A percentile compares a stretch with the other conserved stretches of the same genome.
Evolutionary conservation across 139 green algal genomes (phyloP).

Genomic region (Haematococcus sp.): DNA sequence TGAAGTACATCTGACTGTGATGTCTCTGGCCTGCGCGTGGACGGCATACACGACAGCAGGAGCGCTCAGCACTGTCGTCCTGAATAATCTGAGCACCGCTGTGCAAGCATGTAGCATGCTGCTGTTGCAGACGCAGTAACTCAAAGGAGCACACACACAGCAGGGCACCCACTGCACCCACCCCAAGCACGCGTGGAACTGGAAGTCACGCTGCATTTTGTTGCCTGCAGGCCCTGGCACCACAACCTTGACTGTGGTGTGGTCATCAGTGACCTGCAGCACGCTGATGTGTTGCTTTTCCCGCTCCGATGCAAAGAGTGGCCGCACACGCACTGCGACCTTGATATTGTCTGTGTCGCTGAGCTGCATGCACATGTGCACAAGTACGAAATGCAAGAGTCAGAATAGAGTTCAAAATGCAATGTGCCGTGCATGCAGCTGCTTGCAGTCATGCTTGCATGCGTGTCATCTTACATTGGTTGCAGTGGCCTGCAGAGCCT

Average conservation of each 20-base stretch:
- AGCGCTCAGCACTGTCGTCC: too few relatives aligned
- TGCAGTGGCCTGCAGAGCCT: too few relatives aligned
- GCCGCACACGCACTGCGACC: conserved; percentile 62
- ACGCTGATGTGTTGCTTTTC: conserved; percentile 34
- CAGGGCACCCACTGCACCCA: neutral
- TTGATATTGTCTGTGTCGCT: conserved; percentile 63
- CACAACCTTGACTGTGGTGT: conserved; percentile 50
- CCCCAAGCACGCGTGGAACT: conserved; percentile 68
- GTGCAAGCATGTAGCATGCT: neutral
- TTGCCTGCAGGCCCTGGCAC: conserved; percentile 50
- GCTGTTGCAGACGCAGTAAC: too few relatives aligned
- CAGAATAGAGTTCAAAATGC: too few relatives aligned
- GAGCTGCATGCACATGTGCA: conserved; percentile 22
- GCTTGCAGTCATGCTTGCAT: too few relatives aligned
- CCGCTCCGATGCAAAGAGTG: conserved; percentile 40
- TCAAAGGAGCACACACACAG: too few relatives aligned
- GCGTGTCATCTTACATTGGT: too few relatives aligned
- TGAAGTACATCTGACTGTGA: conserved; percentile 60
- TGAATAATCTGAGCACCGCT: too few relatives aligned
- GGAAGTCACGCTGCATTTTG: conserved; percentile 58
- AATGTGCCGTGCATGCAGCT: too few relatives aligned
- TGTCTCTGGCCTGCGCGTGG: conserved; percentile 24
- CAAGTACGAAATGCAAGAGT: too few relatives aligned
- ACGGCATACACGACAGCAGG: neutral
- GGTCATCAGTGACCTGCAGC: conserved; percentile 44